Evolutionary conservation across 345 rosid genomes (phyloP), one percentile per base, ranked within the genome.

Genomic region (Balakata baccata): DNA sequence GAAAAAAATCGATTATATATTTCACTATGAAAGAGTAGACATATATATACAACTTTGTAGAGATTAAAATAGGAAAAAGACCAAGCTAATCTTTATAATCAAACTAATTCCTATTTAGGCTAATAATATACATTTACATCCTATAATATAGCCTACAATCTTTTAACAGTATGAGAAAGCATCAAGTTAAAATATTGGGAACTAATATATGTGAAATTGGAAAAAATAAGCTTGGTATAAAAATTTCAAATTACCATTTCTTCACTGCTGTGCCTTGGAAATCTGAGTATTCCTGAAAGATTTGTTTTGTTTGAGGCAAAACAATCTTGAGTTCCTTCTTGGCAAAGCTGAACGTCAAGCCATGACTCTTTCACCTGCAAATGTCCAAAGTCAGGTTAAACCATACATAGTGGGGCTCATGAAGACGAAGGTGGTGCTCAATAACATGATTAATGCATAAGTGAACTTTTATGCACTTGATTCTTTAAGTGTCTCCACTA

Each of bases 271-370:
- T 22, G 85, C 73, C 81, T 91, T 49, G 98, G 99, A 76, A 95
- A 89, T 81, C 75, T 89, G 74, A 95, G 84, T 73, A 83, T 57
- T 60, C 90, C 84, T 17, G 78, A 78, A n/a, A 78, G 79, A 65
- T 78, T 86, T 64, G 87, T 85, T 71, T 73, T 85, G 79, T 81
- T 86, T 49, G 90, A 79, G 23, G 83, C 87, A 58, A 73, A 78
- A 65, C 99, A 95, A 75, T 80, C 89, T 62, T 79, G 64, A 6
- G 79, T 80, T 77, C 92, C 96, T 78, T 76, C 93, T 82, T 87
- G 88, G 86, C 98, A 95, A 73, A 91, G 87, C 76, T 87, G 89
- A 81, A 95, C 98, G 79, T 91, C 89, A 69, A 95, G 93, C 90
- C 96, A 84, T 38, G 99, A 95, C 74, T 91, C 94, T 77, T 87